Base-by-base conservation (phyloP, 768 basidiomycete genomes). In the Suillus decipiens region DNA sequence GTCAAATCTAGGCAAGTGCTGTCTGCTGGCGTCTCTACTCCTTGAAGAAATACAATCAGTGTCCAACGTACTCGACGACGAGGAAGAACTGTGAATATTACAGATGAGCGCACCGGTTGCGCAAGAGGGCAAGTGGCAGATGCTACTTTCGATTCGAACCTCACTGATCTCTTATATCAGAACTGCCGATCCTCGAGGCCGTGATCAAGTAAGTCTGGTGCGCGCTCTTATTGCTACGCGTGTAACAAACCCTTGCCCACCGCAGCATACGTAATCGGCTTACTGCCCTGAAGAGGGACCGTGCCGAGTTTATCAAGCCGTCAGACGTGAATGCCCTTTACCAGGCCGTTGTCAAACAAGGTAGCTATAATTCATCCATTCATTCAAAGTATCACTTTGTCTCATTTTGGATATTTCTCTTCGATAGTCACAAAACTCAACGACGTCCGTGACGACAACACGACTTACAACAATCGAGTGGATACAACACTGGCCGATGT, bases 401-500 rank as follows among this genome's bases (percentile, higher is more conserved):
- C 24, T 17, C 59, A 62, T 43, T 62, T 45, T n/a, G 42, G 61
- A 15, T 11, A 36, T 67, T 47, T 12, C 51, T 39, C 62, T 64
- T 43, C 64, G 66, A 62, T 72, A 90, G 96, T 99, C 62, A 96
- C 92, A 28, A 93, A 85, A 72, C 81, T 99, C 56, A 98, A 97
- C 77, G 89, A 93, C 67, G 89, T 97, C 58, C 88, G 96, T 65
- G 92, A 90, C 71, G 90, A 90, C 67, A 84, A 80, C 65, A 84
- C 85, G 24, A 79, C 84, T 10, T 86, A 88, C 78, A 91, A 88
- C 71, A 99, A 99, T 76, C 83, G 97, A 58, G 83, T 99, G 51
- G 97, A 99, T 78, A 96, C 94, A 7, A 92, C 95, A 5, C 87
- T 99, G 53, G 89, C 93, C 34, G 97, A 99, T 77, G 96, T 99